Evolutionary conservation across 2,329 filamentous ascomycete species (phyloP).

Genomic region (Ilyonectria sp.): DNA sequence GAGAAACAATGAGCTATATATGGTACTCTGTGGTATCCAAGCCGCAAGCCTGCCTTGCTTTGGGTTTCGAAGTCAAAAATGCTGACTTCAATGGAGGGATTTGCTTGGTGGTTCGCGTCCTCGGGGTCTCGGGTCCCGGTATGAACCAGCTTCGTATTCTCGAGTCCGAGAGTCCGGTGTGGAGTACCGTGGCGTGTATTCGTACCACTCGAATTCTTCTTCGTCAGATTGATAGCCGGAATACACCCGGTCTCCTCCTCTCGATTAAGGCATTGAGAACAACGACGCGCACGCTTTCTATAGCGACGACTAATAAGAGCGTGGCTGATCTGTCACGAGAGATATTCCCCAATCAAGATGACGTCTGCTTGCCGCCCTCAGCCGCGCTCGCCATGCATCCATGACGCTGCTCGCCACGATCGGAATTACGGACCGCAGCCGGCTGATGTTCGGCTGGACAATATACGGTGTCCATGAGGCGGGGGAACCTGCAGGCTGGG

Average conservation of each 20-base stretch:
- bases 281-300: not conserved
- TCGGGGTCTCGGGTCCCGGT: slow-evolving; percentile 5
- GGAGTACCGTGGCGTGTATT: not conserved
- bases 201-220: not conserved
- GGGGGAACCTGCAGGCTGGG: slow-evolving; percentile 26
- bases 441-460: slow-evolving; percentile 44
- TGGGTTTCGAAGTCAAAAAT: not conserved
- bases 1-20: not conserved
- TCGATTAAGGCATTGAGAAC: not conserved
- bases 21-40: not conserved
- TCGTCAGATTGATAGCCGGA: not conserved
- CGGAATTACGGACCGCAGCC: slow-evolving; percentile 36
- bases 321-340: slow-evolving; percentile 8
- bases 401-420: not conserved
- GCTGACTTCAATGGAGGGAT: not conserved
- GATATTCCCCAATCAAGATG: slow-evolving; percentile 16
- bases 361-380: slow-evolving; percentile 1
- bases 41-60: not conserved
- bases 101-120: not conserved
- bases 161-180: not conserved
- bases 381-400: slow-evolving; percentile 1
- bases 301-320: not conserved
- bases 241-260: not conserved
- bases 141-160: not conserved
- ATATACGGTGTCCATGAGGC: slow-evolving; percentile 31